Evolutionary conservation across 148 eudicot species (phyloP).

Genomic region (Polygonum maritimum): DNA sequence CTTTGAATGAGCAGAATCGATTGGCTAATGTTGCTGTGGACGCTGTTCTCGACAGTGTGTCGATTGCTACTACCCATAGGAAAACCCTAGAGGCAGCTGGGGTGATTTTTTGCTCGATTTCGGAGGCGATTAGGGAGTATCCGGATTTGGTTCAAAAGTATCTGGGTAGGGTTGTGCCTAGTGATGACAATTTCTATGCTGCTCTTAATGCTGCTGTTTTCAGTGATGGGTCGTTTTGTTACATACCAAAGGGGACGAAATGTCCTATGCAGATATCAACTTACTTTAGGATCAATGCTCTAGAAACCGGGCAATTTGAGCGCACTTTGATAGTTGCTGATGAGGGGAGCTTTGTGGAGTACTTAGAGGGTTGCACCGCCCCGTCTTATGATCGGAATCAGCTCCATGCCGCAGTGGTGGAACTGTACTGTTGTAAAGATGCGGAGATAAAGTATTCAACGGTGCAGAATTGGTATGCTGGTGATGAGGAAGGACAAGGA

Average conservation of each 20-base stretch:
- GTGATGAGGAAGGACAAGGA: slow-evolving; percentile 80
- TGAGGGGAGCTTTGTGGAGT: slow-evolving; percentile 85
- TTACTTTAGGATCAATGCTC: slow-evolving; percentile 84
- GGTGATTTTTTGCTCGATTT: slow-evolving; percentile 88
- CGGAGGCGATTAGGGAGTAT: slow-evolving; percentile 77
- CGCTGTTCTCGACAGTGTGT: slow-evolving; percentile 92
- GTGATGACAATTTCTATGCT: slow-evolving; percentile 81
- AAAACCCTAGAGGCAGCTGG: slow-evolving; percentile 64
- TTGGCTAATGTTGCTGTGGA: slow-evolving; percentile 85
- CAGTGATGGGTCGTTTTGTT: slow-evolving; percentile 95
- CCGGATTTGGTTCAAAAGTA: slow-evolving; percentile 75
- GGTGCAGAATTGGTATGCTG: slow-evolving; percentile 93
- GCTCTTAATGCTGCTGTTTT: slow-evolving; percentile 90
- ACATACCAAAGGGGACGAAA: slow-evolving; percentile 60
- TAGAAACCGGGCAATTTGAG: slow-evolving; percentile 92
- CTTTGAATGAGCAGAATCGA: slow-evolving; percentile 61
- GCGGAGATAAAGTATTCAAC: slow-evolving; percentile 88
- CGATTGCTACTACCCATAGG: slow-evolving; percentile 82
- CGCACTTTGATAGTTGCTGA: slow-evolving; percentile 89
- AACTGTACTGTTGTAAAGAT: slow-evolving; percentile 59
- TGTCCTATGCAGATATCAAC: slow-evolving; percentile 97
- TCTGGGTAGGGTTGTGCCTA: slow-evolving; percentile 68
- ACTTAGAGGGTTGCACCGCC: slow-evolving; percentile 93
- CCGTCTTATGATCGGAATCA: slow-evolving; percentile 86
- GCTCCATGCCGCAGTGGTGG: slow-evolving; percentile 90